phyloP scores from a whole-genome alignment of 176 grass and related monocot genomes.

The Phyllostachys edulis region DNA sequence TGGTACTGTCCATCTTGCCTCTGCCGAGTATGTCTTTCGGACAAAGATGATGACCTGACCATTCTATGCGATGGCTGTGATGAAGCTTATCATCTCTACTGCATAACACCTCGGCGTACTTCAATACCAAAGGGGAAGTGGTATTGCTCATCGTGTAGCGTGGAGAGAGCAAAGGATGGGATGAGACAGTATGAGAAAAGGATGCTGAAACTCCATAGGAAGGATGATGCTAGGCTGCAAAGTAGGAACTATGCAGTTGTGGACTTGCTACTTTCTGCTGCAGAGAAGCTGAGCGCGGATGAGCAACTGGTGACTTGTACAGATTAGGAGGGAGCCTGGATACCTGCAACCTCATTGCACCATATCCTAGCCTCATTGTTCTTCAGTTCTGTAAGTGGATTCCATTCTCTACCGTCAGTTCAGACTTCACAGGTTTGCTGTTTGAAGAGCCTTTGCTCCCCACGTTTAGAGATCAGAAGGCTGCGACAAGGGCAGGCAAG shows the following conservation, averaged over 20 bases:
- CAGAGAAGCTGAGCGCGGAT: constrained; percentile 50
- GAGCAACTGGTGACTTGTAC: constrained; percentile 26
- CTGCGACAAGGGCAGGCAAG: background rate
- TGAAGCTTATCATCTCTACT: constrained; percentile 83
- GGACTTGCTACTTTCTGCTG: constrained; percentile 73
- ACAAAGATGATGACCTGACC: constrained; percentile 75
- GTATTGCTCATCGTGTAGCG: constrained; percentile 66
- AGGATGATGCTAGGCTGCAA: constrained; percentile 30
- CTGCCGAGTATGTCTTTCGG: constrained; percentile 63
- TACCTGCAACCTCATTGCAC: background rate
- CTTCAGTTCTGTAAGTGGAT: constrained; percentile 15
- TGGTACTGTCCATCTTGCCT: constrained; percentile 96
- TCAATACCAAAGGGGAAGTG: constrained; percentile 70
- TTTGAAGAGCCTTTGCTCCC: background rate
- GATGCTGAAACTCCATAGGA: constrained; percentile 46
- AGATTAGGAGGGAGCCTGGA: constrained; percentile 1
- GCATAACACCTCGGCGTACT: constrained; percentile 64
- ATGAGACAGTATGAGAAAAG: constrained; percentile 52
- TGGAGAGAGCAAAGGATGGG: constrained; percentile 53
- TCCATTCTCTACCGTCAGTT: background rate
- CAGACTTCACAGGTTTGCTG: background rate
- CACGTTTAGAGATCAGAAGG: background rate
- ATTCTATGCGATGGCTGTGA: constrained; percentile 86
- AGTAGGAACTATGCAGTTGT: constrained; percentile 35
- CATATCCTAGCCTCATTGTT: background rate